Percentiles rank a stretch among this genome's conserved stretches.
Evolutionary conservation across 768 basidiomycete genomes (phyloP).

Genomic region (Nevesoporus exiguus): DNA sequence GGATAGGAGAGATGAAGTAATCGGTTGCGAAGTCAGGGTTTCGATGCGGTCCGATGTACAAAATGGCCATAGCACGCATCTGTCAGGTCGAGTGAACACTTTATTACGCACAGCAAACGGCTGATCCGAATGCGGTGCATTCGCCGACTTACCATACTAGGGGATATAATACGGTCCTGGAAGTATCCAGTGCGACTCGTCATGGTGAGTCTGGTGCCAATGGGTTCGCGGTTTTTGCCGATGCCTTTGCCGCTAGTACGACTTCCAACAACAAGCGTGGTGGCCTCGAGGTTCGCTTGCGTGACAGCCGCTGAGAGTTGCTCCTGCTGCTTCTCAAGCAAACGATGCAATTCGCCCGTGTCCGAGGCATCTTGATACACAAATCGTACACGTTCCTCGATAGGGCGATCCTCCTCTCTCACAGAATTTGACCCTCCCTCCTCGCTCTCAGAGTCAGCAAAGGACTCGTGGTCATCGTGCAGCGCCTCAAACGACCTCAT

Average conservation of each 20-base stretch:
- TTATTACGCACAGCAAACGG: neutral
- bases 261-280: slow-evolving; percentile 33
- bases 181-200: slow-evolving; percentile 92
- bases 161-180: slow-evolving; percentile 90
- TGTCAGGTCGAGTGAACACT: slow-evolving; percentile 34
- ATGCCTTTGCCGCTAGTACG: slow-evolving; percentile 23
- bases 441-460: slow-evolving; percentile 53
- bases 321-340: slow-evolving; percentile 48
- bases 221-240: slow-evolving; percentile 49
- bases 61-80: slow-evolving; percentile 99
- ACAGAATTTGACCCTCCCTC: slow-evolving; percentile 44
- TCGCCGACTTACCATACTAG: slow-evolving; percentile 78
- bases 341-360: slow-evolving; percentile 11
- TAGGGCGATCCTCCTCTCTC: slow-evolving; percentile 70
- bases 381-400: slow-evolving; percentile 70
- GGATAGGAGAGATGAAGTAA: slow-evolving; percentile 94
- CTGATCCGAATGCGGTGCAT: slow-evolving; percentile 6
- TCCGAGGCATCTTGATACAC: slow-evolving; percentile 36
- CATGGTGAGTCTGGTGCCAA: slow-evolving; percentile 91
- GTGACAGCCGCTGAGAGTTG: slow-evolving; percentile 49
- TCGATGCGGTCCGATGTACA: slow-evolving; percentile 91
- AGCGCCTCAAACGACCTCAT: slow-evolving; percentile 21
- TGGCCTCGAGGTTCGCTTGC: slow-evolving; percentile 47
- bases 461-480: slow-evolving; percentile 45
- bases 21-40: slow-evolving; percentile 94